phyloP scores from a whole-genome alignment of 2,329 filamentous ascomycete species.

The Camptophora hylomeconis region DNA sequence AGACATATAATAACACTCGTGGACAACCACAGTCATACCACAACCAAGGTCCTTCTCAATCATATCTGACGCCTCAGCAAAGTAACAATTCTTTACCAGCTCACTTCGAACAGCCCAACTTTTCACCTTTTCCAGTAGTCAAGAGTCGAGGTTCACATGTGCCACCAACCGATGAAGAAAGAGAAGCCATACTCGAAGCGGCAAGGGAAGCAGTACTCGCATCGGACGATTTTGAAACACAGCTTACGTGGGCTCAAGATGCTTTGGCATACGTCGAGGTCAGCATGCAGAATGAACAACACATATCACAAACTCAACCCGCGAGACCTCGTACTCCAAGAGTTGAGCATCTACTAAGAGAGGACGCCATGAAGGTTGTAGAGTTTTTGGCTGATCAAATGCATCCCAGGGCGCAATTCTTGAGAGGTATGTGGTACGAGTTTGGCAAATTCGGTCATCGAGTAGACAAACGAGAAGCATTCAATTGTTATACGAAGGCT shows the following conservation, averaged over 20 bases:
- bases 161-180: constrained; percentile 85
- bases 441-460: constrained; percentile 91
- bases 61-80: no score
- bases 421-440: constrained; percentile 91
- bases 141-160: constrained; percentile 70
- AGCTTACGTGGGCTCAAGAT: constrained; percentile 93
- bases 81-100: not conserved
- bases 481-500: constrained; percentile 72
- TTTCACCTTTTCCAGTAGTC: constrained; percentile 84
- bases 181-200: constrained; percentile 77
- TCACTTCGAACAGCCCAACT: constrained; percentile 51
- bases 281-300: constrained; percentile 60
- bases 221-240: constrained; percentile 90
- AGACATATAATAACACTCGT: no score
- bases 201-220: constrained; percentile 73
- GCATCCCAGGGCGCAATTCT: constrained; percentile 88
- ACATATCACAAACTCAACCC: constrained; percentile 46
- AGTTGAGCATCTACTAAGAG: constrained; percentile 73
- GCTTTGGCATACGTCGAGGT: constrained; percentile 80
- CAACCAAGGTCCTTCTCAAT: no score
- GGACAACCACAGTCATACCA: constrained; percentile 10
- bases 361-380: constrained; percentile 86
- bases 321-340: constrained; percentile 66
- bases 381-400: constrained; percentile 78
- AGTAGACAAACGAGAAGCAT: constrained; percentile 89